Evolutionary conservation across 2,329 filamentous ascomycete genomes (phyloP), one percentile per base, ranked within the genome.

Genomic region (Chrysoporthe puriensis): DNA sequence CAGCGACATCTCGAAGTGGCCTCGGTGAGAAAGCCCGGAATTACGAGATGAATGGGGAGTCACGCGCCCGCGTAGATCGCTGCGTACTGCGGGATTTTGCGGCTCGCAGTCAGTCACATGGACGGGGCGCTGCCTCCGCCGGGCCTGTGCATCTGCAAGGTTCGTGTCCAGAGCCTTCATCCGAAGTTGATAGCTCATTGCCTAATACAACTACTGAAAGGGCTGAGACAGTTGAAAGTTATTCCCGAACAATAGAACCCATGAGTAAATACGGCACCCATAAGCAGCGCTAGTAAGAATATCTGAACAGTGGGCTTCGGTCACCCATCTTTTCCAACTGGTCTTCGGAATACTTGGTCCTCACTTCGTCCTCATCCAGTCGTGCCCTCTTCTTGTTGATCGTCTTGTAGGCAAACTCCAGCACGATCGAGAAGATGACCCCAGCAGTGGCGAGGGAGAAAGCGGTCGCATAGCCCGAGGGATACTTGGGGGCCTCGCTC

Each of bases 311-410:
- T 0, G 80, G 80, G 59, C 77, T 80, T 71, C 74, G 77, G 61
- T 82, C 80, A 5, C 80, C 80, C 73, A 81, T 68, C 18, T 78
- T 74, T 66, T 80, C 69, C 72, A 81, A 57, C 67, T 82, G 74
- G 18, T 80, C 74, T 44, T 81, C 78, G 0, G 73, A 75, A 66
- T 80, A 81, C 67, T 69, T 74, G n/a, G 74, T 76, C 16, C 77
- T 71, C 11, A 66, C 74, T 9, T 73, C 72, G n/a, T 61, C 59
- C 60, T 75, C 74, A 2, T 71, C 62, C 32, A 75, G 66, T 50
- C 64, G 69, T 0, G 71, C 73, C 68, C 75, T 77, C 34, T 65
- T 71, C 1, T 69, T 61, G 21, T 78, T 78, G 0, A 67, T 73
- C 43, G 63, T 59, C 59, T 75, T 74, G 54, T 75, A 76, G 26